A percentile compares a stretch with the other conserved stretches of the same genome.
phyloP scores from a whole-genome alignment of 129 eudicot species.

The Lonicera japonica region DNA sequence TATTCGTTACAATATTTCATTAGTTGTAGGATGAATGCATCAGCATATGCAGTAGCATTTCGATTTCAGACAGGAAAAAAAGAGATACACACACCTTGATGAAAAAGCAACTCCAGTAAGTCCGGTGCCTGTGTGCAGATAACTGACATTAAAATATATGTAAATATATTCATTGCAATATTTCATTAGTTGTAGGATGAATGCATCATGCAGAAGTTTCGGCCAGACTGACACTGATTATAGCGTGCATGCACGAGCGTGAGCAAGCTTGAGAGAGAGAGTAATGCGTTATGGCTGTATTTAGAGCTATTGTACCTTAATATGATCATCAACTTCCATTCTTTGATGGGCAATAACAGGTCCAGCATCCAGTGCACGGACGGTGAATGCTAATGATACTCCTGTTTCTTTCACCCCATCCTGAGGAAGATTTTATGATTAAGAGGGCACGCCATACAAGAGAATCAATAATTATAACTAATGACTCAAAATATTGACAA shows the following conservation, averaged over 20 bases:
- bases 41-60: constrained; percentile 1
- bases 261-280: background rate
- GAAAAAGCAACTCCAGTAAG: constrained; percentile 63
- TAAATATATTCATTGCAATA: too few relatives aligned
- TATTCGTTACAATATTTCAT: too few relatives aligned
- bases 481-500: background rate
- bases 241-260: background rate
- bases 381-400: constrained; percentile 86
- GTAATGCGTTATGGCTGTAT: background rate
- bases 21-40: too few relatives aligned
- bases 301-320: constrained; percentile 60
- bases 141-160: background rate
- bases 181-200: too few relatives aligned
- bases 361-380: constrained; percentile 84
- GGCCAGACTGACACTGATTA: too few relatives aligned
- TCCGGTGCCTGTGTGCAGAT: constrained; percentile 77
- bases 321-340: constrained; percentile 65
- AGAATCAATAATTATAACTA: background rate
- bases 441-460: background rate
- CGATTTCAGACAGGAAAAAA: background rate
- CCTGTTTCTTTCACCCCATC: constrained; percentile 96
- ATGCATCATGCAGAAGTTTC: too few relatives aligned
- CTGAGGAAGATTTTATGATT: constrained; percentile 24
- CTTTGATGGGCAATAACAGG: constrained; percentile 67
- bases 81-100: constrained; percentile 31